Evolutionary conservation across 2,329 filamentous ascomycete genomes (phyloP), one percentile per base, ranked within the genome.

Genomic region (Scortechinia acanthostroma): DNA sequence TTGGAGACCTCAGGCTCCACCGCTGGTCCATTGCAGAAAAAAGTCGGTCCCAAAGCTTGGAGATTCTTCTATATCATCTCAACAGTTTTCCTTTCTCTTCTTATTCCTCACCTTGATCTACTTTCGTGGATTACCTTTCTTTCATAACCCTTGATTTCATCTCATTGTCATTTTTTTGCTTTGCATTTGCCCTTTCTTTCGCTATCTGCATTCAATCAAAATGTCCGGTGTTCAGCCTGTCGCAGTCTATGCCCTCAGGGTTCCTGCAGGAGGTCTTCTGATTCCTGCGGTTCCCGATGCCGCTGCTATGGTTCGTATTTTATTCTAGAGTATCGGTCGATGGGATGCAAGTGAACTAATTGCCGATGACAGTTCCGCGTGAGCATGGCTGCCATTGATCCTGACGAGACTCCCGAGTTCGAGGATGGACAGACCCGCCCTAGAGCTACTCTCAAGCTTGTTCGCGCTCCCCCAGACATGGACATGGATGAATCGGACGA

Each of bases 361-460:
- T 42, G 45, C 37, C 44, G 43, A 23, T 45, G 33, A 21, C 58
- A 95, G 91, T 94, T 96, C 71, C 89, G 89, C 64, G 89, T 98
- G 61, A 97, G 91, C 58, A 98, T 98, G 93, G 93, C 94, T 58
- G 93, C 93, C 53, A 85, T 98, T 63, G 91, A 98, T 63, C 93
- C 93, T 47, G 89, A 80, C 58, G 87, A 87, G 56, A 74, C 80
- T 55, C 76, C 83, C 25, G 77, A 88, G 63, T 73, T 74, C 48
- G 81, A 83, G 53, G 73, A 74, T 47, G 75, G 77, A 44, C 76
- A 74, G 55, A 65, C 69, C 47, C 66, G 81, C 50, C 77, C 83
- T 55, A 86, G 91, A 55, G 86, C 93, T 45, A 98, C 93, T 44
- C 74, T 98, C 58, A 95, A 93, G 71, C 76, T 98, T 54, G 77